phyloP scores from a whole-genome alignment of 169 alveolate species.

The Perkinsus olseni region DNA sequence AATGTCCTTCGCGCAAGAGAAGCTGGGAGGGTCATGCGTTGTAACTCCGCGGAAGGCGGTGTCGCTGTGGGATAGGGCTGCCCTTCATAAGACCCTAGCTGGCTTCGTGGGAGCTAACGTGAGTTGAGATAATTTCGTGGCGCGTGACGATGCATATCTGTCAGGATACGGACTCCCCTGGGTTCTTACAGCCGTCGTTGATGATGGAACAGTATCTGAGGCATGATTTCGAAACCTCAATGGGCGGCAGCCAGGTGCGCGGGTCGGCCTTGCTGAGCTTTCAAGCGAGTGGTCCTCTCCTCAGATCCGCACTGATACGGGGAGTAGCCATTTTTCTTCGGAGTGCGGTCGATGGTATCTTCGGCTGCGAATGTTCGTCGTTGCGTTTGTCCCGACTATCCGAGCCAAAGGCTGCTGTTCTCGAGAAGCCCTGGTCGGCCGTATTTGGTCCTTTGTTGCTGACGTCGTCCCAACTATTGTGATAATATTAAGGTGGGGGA shows the following conservation, averaged over 20 bases:
- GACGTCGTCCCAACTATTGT: not conserved
- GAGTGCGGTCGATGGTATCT: not conserved
- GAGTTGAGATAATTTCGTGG: not conserved
- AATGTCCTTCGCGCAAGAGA: not conserved
- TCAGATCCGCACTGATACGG: not conserved
- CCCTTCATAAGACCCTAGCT: not conserved
- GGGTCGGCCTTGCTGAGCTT: not conserved
- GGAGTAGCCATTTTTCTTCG: not conserved
- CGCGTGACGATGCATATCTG: not conserved
- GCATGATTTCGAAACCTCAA: not conserved
- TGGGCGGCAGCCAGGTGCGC: not conserved
- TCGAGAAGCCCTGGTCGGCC: not conserved
- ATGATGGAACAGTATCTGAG: not conserved
- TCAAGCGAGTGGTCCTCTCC: not conserved
- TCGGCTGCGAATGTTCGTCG: not conserved
- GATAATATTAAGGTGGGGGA: not conserved
- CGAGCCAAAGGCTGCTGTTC: not conserved
- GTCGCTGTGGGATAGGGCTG: not conserved
- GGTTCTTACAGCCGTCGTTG: not conserved
- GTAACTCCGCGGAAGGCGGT: not conserved
- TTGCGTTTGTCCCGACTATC: not conserved
- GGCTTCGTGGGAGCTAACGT: not conserved
- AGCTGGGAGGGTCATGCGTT: not conserved
- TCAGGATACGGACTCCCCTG: not conserved
- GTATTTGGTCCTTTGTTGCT: not conserved